phyloP scores from a whole-genome alignment of 805 yeast genomes.

The Hanseniaspora nectarophila region DNA sequence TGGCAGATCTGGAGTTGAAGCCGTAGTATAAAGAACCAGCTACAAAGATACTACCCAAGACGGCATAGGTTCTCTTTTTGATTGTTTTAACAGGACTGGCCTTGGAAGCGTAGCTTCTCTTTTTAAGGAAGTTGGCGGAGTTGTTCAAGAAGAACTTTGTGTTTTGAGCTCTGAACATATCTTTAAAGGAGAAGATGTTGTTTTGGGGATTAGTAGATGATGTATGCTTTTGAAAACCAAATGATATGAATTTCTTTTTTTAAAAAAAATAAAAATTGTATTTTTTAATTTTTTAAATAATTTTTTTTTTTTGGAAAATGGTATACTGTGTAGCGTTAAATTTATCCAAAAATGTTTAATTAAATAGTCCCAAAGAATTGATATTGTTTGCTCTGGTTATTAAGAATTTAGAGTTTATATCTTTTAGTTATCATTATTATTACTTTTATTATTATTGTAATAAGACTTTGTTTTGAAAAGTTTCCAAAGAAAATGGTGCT shows the following conservation, averaged over 20 bases:
- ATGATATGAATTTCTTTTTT: background rate
- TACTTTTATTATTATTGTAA: no score
- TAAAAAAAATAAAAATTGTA: background rate
- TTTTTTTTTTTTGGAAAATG: no score
- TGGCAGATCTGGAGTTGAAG: conserved; percentile 67
- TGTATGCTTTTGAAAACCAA: background rate
- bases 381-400: no score
- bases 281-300: no score
- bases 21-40: conserved; percentile 42
- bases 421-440: no score
- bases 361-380: no score
- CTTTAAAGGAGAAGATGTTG: background rate
- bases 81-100: background rate
- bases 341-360: no score
- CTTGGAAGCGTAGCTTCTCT: background rate
- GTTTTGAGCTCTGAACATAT: conserved; percentile 2
- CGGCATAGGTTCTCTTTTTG: conserved; percentile 16
- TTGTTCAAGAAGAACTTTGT: background rate
- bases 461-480: no score
- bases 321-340: no score
- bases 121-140: background rate
- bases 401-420: no score
- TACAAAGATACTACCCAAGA: conserved; percentile 23
- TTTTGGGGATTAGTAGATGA: background rate
- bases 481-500: no score